A percentile compares a stretch with the other conserved stretches of the same genome.
phyloP scores from a whole-genome alignment of 2,329 filamentous ascomycete species.

The Alternaria sp. region DNA sequence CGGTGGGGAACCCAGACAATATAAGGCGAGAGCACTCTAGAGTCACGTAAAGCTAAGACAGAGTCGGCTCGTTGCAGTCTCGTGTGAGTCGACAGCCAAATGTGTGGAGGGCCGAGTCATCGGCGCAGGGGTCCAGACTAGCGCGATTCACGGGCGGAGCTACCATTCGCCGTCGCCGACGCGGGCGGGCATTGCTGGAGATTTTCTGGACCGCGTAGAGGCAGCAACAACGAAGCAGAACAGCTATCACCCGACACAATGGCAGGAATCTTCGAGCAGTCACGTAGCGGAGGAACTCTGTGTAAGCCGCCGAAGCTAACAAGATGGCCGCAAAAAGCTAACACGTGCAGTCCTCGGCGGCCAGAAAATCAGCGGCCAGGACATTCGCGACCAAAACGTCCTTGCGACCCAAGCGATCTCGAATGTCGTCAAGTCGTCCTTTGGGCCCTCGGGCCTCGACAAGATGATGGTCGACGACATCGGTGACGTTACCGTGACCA shows the following conservation, averaged over 20 bases:
- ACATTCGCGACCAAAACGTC: slow-evolving; percentile 98
- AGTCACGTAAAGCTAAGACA: slow-evolving; percentile 2
- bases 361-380: slow-evolving; percentile 94
- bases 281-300: slow-evolving; percentile 87
- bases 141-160: slow-evolving; percentile 24
- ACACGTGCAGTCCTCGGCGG: slow-evolving; percentile 77
- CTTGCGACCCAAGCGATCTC: slow-evolving; percentile 95
- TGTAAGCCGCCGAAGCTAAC: slow-evolving; percentile 60
- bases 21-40: slow-evolving; percentile 13
- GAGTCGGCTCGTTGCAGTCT: slow-evolving; percentile 26
- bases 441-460: slow-evolving; percentile 93
- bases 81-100: slow-evolving; percentile 32
- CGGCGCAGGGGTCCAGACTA: slow-evolving; percentile 25
- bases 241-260: slow-evolving; percentile 60
- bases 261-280: slow-evolving; percentile 95
- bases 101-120: slow-evolving; percentile 41
- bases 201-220: slow-evolving; percentile 39
- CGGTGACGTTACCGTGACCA: slow-evolving; percentile 98
- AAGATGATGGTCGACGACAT: slow-evolving; percentile 99
- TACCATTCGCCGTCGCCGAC: slow-evolving; percentile 27
- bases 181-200: slow-evolving; percentile 23
- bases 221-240: slow-evolving; percentile 38
- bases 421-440: slow-evolving; percentile 99
- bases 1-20: neutral
- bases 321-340: slow-evolving; percentile 19